Percentiles rank a stretch among this genome's conserved stretches.
These are phyloP conservation scores for Camillea tinctor DNA, from an alignment of 2,329 filamentous ascomycete species.

Conservation along the genomic window DNA sequence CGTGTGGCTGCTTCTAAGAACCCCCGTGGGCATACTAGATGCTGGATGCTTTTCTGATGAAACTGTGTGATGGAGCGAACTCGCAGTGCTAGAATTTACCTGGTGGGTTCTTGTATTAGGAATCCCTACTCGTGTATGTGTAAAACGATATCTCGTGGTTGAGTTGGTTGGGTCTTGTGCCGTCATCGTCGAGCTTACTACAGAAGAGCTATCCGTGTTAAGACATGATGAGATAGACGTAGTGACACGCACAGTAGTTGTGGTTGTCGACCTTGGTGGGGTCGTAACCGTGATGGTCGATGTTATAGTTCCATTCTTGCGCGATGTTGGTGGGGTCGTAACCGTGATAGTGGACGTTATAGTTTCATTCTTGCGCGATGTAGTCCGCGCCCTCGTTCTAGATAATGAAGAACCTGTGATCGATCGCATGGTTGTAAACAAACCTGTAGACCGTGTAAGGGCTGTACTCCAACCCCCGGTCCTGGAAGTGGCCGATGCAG, in stretches of 20 bases:
- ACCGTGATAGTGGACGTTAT: neutral
- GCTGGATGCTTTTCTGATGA: neutral
- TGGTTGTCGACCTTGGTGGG: neutral
- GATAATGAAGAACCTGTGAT: neutral
- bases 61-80: neutral
- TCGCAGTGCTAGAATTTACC: neutral
- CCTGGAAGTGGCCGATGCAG: neutral
- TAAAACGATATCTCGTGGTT: neutral
- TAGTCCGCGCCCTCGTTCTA: no score
- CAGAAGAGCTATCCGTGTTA: neutral
- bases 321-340: neutral
- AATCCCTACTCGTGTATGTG: neutral
- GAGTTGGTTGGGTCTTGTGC: neutral
- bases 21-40: neutral
- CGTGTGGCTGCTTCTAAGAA: neutral
- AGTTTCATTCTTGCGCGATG: neutral
- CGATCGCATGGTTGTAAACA: neutral
- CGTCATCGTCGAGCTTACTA: neutral
- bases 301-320: no score
- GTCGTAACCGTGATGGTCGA: no score
- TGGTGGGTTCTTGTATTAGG: neutral
- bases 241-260: neutral
- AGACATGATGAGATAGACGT: neutral
- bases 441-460: neutral
- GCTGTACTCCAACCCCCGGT: neutral